These are phyloP conservation scores for Cucumis cinereus DNA, from an alignment of 306 rosid genomes.

Conservation along the genomic window DNA sequence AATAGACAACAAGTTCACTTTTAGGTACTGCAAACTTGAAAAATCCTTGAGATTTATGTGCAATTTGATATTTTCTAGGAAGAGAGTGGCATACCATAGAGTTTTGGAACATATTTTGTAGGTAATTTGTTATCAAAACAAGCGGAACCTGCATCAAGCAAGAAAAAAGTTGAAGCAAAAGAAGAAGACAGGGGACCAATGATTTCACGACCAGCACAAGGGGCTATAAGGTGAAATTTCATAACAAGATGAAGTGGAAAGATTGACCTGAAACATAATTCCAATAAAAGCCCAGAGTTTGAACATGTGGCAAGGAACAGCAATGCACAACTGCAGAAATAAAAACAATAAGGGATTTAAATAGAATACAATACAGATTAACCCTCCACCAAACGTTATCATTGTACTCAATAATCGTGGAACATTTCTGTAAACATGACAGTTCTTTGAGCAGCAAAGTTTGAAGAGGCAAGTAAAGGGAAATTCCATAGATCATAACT, in stretches of 20 bases:
- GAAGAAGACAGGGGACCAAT: neutral
- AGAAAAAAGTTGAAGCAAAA: neutral
- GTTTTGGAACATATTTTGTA: constrained; percentile 63
- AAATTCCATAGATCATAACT: neutral
- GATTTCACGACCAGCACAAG: neutral
- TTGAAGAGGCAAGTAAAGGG: neutral
- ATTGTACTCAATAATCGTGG: neutral
- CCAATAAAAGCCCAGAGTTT: constrained; percentile 88
- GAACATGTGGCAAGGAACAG: constrained; percentile 94
- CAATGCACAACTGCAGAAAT: constrained; percentile 72
- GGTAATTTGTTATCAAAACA: constrained; percentile 69
- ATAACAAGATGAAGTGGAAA: neutral
- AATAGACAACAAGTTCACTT: neutral
- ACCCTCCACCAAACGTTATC: neutral
- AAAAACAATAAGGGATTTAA: neutral
- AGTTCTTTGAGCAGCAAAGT: neutral
- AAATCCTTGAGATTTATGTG: too few species aligned
- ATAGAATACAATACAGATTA: neutral
- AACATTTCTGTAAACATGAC: neutral
- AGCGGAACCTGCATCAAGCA: constrained; percentile 50
- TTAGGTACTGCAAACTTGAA: neutral
- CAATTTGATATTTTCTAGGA: constrained; percentile 1
- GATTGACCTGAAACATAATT: constrained; percentile 75
- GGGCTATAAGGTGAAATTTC: neutral
- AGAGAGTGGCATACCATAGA: constrained; percentile 54